A percentile compares a stretch with the other conserved stretches of the same genome.
phyloP scores from a whole-genome alignment of 768 basidiomycete genomes.

The Coprinopsis strossmayeri region DNA sequence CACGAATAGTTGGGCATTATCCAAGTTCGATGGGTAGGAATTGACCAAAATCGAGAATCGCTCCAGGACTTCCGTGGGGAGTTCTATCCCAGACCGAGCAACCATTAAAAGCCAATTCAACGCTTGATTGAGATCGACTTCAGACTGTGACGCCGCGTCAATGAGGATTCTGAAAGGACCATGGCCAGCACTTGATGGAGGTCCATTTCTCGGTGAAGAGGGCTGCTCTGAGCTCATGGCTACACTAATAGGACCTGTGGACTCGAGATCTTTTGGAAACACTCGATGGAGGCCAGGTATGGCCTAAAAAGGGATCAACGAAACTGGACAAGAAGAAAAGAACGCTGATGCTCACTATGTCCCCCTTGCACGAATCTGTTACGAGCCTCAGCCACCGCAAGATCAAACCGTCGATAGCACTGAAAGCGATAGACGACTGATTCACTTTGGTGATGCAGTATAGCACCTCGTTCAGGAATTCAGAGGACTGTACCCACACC shows the following conservation, averaged over 20 bases:
- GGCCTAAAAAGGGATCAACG: no score
- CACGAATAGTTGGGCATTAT: conserved; percentile 43
- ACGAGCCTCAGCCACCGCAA: conserved; percentile 53
- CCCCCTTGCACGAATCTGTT: no score
- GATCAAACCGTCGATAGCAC: conserved; percentile 51
- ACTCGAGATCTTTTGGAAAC: conserved; percentile 48
- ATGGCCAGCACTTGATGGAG: conserved; percentile 18
- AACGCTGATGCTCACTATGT: no score
- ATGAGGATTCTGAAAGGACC: conserved; percentile 54
- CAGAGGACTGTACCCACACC: background rate
- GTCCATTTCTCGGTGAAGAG: background rate
- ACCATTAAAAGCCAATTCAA: conserved; percentile 58
- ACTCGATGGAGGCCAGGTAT: conserved; percentile 45
- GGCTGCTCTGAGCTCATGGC: conserved; percentile 19
- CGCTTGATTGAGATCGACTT: conserved; percentile 37
- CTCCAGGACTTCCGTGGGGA: conserved; percentile 45
- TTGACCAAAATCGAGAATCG: conserved; percentile 38
- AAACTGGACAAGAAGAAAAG: no score
- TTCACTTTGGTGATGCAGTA: conserved; percentile 33
- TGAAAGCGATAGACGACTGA: conserved; percentile 49
- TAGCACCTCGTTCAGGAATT: conserved; percentile 20
- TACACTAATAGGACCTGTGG: conserved; percentile 30
- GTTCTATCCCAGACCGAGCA: conserved; percentile 57
- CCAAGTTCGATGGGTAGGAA: conserved; percentile 27
- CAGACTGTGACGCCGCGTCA: conserved; percentile 33